A percentile compares a stretch with the other conserved stretches of the same genome.
Conservation (phyloP, 768 basidiomycete genomes). For the Phylloporus sp. region DNA sequence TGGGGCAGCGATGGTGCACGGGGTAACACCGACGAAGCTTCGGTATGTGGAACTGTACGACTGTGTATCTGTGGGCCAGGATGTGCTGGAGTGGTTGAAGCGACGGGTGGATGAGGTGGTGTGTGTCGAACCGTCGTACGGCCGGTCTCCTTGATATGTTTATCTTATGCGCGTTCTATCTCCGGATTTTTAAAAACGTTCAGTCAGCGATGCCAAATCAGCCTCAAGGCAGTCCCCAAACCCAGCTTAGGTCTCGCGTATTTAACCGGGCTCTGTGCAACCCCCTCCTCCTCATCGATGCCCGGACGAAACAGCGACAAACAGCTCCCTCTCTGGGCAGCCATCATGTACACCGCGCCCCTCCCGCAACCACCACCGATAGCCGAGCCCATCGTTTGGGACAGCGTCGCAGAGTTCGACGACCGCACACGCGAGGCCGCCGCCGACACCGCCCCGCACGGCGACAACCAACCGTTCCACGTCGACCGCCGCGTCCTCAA, state of each 20-base stretch:
- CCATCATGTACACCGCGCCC: constrained; percentile 22
- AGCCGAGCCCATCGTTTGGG: constrained; percentile 48
- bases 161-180: constrained; percentile 4
- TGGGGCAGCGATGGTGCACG: constrained; percentile 35
- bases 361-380: constrained; percentile 10
- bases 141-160: constrained; percentile 29
- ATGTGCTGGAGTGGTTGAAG: constrained; percentile 67
- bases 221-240: too few relatives aligned
- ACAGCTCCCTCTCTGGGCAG: neutral
- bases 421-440: constrained; percentile 63
- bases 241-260: neutral
- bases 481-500: constrained; percentile 73
- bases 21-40: constrained; percentile 51
- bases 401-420: constrained; percentile 68
- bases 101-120: constrained; percentile 57
- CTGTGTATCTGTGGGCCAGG: constrained; percentile 61
- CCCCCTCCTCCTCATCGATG: neutral
- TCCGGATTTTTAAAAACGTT: too few relatives aligned
- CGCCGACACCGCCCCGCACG: constrained; percentile 58
- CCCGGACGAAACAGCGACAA: neutral
- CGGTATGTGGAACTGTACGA: constrained; percentile 61
- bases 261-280: neutral
- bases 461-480: constrained; percentile 58
- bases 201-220: neutral
- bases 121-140: constrained; percentile 57